Percentiles rank a stretch among this genome's conserved stretches.
Conservation (phyloP, 257 asterid genomes). For the Solanum sejunctum region DNA sequence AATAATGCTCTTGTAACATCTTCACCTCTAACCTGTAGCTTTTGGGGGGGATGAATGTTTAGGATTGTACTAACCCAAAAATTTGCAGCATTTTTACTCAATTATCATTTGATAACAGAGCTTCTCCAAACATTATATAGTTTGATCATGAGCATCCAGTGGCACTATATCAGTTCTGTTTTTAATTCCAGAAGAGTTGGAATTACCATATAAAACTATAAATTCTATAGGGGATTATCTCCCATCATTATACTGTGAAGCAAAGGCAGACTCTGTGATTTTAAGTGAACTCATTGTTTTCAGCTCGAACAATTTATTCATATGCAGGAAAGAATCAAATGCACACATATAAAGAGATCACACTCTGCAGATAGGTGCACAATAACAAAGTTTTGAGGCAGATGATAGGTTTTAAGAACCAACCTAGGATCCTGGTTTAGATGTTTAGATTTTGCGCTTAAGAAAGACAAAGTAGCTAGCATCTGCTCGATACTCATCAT, state of each 20-base stretch:
- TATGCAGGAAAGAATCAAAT: not conserved
- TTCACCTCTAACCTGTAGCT: not conserved
- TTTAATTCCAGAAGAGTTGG: not conserved
- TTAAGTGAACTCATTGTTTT: not conserved
- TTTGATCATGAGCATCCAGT: not conserved
- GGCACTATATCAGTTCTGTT: not conserved
- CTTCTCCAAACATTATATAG: not conserved
- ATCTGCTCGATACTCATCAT: constrained; percentile 18
- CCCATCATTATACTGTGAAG: not conserved
- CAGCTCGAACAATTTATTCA: not conserved
- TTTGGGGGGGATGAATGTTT: not conserved
- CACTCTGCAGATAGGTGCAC: not conserved
- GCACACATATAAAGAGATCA: not conserved
- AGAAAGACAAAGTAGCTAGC: constrained; percentile 37
- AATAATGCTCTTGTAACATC: not conserved
- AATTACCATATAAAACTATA: not conserved
- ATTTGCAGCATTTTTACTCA: not conserved
- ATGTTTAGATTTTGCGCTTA: constrained; percentile 10
- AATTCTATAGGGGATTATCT: not conserved
- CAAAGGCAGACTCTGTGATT: not conserved
- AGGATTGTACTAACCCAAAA: not conserved
- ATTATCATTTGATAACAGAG: not conserved
- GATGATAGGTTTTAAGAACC: not conserved
- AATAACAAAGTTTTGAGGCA: not conserved
- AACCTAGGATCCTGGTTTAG: not conserved